Evolutionary conservation across 2,329 filamentous ascomycete species (phyloP), one percentile per base, ranked within the genome.

Genomic region (Penicillium expansum): DNA sequence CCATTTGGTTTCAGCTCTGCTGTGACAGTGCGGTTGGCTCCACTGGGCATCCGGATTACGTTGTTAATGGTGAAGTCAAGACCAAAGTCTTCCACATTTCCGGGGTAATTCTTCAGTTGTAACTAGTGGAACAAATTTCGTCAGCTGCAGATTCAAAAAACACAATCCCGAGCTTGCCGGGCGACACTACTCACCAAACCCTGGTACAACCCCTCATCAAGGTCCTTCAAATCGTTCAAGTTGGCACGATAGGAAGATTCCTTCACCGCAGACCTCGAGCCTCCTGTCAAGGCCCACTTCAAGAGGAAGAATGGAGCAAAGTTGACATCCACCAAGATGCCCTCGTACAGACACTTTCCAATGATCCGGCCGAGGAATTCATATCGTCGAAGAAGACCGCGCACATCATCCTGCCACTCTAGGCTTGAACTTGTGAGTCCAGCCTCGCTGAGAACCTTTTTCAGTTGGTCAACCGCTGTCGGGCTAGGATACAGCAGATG

Each of bases 321-420:
- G 49, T 86, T 86, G 58, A 97, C 87, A 73, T 99, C 92, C 45
- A 97, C 87, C 3, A 99, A 82, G 43, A 99, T 97, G 0, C 92
- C 92, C 76, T 99, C 94, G 70, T 99, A 99, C 68, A 99, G 80
- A 74, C 94, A 99, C 72, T 99, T 99, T 11, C 94, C 94, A 27
- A 99, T 87, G 29, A 99, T 85, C 4, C 94, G 88, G 1, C 94
- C 94, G 0, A 97, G 80, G 64, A 99, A 99, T 69, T 97, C 92
- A 69, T 91, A 97, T 14, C 87, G 85, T 60, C 83, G 84, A 5
- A 94, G 78, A 16, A 94, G 74, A 29, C 86, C 82, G 4, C 76
- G 72, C 48, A 91, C 78, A 2, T 77, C 74, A 0, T 82, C 79
- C 52, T 80, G 82, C 78, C 83, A 90, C 24, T 83, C 80, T 4